Percentiles rank a stretch among this genome's conserved stretches.
Conservation (phyloP, 192 early-diverging fungal genomes). For the Neocallimastix lanati region DNA sequence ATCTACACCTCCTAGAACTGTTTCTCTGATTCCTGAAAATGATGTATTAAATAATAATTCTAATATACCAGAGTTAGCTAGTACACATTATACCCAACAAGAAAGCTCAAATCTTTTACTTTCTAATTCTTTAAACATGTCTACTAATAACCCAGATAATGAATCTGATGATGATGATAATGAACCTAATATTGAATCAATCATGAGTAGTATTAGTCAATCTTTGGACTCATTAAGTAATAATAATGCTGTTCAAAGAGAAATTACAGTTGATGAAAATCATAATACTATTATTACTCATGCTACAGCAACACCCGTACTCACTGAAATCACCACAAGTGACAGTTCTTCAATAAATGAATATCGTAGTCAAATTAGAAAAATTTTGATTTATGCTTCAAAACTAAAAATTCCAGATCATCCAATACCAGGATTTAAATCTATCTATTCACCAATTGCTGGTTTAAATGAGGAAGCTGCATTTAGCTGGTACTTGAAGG, state of each 20-base stretch:
- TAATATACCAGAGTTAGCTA: neutral
- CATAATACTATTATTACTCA: neutral
- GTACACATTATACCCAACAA: neutral
- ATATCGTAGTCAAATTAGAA: neutral
- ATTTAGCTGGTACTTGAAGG: neutral
- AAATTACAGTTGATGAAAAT: neutral
- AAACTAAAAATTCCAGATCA: neutral
- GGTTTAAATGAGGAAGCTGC: neutral
- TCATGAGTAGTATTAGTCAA: neutral
- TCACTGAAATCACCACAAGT: neutral
- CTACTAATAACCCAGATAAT: neutral
- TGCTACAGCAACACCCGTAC: neutral
- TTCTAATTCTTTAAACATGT: neutral
- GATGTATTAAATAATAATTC: neutral
- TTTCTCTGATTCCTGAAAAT: neutral
- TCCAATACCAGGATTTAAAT: neutral
- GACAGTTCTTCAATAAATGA: neutral
- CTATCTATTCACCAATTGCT: neutral
- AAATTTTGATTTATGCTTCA: neutral
- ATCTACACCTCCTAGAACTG: neutral
- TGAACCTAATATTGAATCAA: neutral
- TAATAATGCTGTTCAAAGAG: neutral
- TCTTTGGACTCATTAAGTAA: neutral
- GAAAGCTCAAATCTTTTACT: neutral
- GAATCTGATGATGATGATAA: no score